Evolutionary conservation across 1,139 yeast genomes (phyloP).

Genomic region (Lodderomyces elongisporus): DNA sequence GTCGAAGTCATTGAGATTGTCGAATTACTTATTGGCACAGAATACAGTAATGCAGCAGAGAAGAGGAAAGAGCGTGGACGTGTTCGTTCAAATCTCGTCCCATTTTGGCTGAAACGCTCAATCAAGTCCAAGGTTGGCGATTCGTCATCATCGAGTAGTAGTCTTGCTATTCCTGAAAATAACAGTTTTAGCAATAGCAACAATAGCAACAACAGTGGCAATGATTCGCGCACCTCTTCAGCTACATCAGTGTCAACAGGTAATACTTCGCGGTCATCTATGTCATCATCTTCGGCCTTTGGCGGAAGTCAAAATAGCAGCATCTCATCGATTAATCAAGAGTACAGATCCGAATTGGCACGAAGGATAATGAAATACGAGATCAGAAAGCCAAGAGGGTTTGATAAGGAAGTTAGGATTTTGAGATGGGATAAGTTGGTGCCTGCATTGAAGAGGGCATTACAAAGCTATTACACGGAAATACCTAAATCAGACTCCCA

Average conservation of each 20-base stretch:
- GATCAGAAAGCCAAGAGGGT: constrained; percentile 59
- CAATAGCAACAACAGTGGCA: constrained; percentile 1
- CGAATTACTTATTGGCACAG: constrained; percentile 52
- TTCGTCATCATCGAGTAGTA: background rate
- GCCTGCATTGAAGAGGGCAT: constrained; percentile 57
- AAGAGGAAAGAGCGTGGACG: constrained; percentile 59
- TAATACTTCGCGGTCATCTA: constrained; percentile 8
- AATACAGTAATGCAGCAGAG: constrained; percentile 41
- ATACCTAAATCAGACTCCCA: constrained; percentile 26
- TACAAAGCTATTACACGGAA: constrained; percentile 61
- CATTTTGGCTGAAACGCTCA: constrained; percentile 64
- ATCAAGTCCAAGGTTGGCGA: constrained; percentile 47
- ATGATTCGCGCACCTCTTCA: background rate
- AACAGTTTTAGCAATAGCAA: too few species aligned
- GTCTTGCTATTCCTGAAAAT: background rate
- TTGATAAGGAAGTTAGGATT: constrained; percentile 62
- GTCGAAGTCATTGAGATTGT: constrained; percentile 65
- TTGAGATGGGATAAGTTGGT: constrained; percentile 56
- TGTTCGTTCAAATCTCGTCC: constrained; percentile 58
- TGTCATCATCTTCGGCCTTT: constrained; percentile 4
- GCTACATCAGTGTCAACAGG: constrained; percentile 1
- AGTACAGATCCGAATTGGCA: constrained; percentile 52
- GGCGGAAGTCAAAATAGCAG: background rate
- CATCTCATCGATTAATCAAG: constrained; percentile 26
- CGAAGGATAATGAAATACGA: constrained; percentile 64